A percentile compares a stretch with the other conserved stretches of the same genome.
Evolutionary conservation across 768 basidiomycete genomes (phyloP).

Genomic region (Macrocybe gigantea): DNA sequence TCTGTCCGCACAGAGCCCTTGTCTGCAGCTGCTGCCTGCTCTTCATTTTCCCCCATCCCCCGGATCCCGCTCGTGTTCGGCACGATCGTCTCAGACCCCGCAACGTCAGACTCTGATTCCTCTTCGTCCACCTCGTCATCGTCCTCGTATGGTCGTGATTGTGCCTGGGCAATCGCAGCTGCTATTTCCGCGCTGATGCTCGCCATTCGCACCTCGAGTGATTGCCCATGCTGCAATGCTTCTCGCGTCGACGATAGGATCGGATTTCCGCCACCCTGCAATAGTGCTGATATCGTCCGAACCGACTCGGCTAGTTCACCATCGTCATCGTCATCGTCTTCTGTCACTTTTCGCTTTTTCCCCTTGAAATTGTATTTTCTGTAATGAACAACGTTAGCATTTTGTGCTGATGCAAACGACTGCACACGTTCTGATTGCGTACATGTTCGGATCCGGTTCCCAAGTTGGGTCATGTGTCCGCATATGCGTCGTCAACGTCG

Average conservation of each 20-base stretch:
- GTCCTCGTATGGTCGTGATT: slow-evolving; percentile 52
- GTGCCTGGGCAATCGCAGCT: slow-evolving; percentile 72
- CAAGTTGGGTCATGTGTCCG: slow-evolving; percentile 79
- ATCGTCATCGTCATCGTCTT: slow-evolving; percentile 53
- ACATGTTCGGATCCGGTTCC: slow-evolving; percentile 84
- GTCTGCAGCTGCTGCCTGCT: slow-evolving; percentile 14
- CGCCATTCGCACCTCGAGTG: slow-evolving; percentile 62
- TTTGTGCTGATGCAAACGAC: not conserved
- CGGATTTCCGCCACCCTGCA: slow-evolving; percentile 41
- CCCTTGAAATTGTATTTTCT: slow-evolving; percentile 79
- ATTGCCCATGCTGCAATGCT: slow-evolving; percentile 32
- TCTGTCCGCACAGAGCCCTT: slow-evolving; percentile 15
- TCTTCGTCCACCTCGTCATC: slow-evolving; percentile 47
- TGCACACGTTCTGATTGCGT: slow-evolving; percentile 21
- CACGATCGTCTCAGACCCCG: slow-evolving; percentile 43
- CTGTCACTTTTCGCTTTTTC: slow-evolving; percentile 53
- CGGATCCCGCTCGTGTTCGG: slow-evolving; percentile 62
- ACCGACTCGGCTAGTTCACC: slow-evolving; percentile 66
- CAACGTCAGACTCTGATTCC: slow-evolving; percentile 48
- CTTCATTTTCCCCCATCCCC: slow-evolving; percentile 26
- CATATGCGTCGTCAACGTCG: slow-evolving; percentile 84
- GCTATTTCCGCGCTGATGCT: slow-evolving; percentile 78
- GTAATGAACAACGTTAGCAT: slow-evolving; percentile 12
- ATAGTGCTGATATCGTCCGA: slow-evolving; percentile 66
- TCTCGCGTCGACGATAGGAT: slow-evolving; percentile 19